Conservation (phyloP, 345 rosid species). For the Arabis hirsuta region DNA sequence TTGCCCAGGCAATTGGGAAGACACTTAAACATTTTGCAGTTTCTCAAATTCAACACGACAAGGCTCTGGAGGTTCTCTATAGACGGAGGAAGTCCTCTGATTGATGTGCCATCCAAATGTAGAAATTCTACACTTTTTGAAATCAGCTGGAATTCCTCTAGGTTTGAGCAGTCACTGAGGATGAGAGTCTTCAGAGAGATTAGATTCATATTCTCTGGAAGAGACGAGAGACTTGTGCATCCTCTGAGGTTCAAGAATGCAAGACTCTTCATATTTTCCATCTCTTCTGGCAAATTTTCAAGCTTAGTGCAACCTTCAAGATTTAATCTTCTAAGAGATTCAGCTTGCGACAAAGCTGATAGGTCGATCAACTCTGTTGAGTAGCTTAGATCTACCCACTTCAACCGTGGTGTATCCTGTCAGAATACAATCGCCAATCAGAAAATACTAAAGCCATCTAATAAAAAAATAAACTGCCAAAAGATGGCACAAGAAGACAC, state of each 20-base stretch:
- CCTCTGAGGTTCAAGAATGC: constrained; percentile 14
- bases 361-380: background rate
- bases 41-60: background rate
- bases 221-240: constrained; percentile 3
- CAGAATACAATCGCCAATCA: background rate
- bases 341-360: constrained; percentile 10
- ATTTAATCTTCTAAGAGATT: constrained; percentile 10
- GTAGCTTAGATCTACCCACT: constrained; percentile 18
- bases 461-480: background rate
- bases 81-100: background rate
- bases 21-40: constrained; percentile 10
- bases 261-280: constrained; percentile 22
- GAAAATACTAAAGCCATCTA: background rate
- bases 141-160: constrained; percentile 15
- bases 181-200: constrained; percentile 3
- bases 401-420: constrained; percentile 21
- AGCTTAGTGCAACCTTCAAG: constrained; percentile 29
- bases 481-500: background rate
- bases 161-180: constrained; percentile 28
- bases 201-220: background rate
- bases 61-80: background rate
- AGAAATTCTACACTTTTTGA: background rate
- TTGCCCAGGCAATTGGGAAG: background rate
- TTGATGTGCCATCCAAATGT: constrained; percentile 23
- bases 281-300: background rate